Evolutionary conservation across 306 rosid species (phyloP).

Genomic region (Phaseolus lunatus): DNA sequence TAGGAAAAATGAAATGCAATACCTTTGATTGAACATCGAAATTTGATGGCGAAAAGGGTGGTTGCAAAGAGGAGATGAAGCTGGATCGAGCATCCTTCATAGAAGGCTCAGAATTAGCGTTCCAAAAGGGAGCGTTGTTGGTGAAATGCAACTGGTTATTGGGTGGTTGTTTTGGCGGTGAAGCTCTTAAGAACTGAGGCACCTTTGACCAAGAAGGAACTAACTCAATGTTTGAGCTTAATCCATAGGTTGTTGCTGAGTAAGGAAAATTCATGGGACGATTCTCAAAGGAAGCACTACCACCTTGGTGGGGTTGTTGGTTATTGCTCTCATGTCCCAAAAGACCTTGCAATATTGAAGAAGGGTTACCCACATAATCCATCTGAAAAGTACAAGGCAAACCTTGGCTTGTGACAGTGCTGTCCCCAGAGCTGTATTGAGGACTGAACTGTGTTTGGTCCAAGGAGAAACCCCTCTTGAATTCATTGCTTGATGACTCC

Average conservation of each 20-base stretch:
- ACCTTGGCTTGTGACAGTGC: constrained; percentile 74
- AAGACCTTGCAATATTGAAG: constrained; percentile 83
- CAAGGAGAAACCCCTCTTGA: constrained; percentile 74
- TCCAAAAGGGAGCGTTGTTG: constrained; percentile 82
- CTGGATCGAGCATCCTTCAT: constrained; percentile 64
- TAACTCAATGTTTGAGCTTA: constrained; percentile 53
- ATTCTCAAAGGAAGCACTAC: constrained; percentile 51
- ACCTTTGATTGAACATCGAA: constrained; percentile 79
- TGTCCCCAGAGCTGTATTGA: constrained; percentile 81
- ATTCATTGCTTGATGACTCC: constrained; percentile 58
- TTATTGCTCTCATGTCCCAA: constrained; percentile 51
- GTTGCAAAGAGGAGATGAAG: constrained; percentile 68
- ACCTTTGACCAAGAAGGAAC: constrained; percentile 62
- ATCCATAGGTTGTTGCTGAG: constrained; percentile 51
- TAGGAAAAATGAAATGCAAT: not conserved
- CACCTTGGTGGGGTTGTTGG: constrained; percentile 54
- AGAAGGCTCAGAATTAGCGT: constrained; percentile 63
- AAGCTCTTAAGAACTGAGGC: constrained; percentile 71
- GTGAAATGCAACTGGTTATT: constrained; percentile 74
- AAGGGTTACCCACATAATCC: constrained; percentile 64
- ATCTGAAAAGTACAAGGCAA: constrained; percentile 61
- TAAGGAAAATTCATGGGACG: constrained; percentile 51
- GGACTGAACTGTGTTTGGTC: constrained; percentile 84
- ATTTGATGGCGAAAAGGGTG: constrained; percentile 56
- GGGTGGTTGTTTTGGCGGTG: constrained; percentile 69